Base-by-base conservation (phyloP, 202 grass and related monocot species). In the Zizania palustris region DNA sequence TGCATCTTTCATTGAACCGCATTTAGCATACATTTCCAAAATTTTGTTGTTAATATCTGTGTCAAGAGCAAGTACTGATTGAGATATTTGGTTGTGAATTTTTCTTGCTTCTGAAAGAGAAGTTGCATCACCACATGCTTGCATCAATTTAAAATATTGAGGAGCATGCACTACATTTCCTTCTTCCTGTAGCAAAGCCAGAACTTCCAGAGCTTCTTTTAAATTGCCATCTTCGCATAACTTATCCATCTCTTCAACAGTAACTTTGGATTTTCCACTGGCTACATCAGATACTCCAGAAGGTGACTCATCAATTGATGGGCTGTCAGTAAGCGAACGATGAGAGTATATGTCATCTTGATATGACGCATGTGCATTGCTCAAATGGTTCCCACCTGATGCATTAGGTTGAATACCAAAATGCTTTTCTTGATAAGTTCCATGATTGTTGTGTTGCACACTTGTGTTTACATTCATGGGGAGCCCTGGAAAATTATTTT, bases 11-110 rank as follows among this genome's bases (percentile, higher is more conserved):
- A 92, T 88, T 19, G 85, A 95, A 79, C 87, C 87, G 61, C 96
- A 99, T 70, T 83, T 99, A 45, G 84, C 68, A 80, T 95, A 98
- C 96, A 95, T 95, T 63, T 95, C 81, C 28, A 98, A 71, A 85
- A 95, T 85, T 80, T 85, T 87, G 76, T 98, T 95, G 62, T 95
- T 78, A 71, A 92, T 63, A 86, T 63, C 49, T 60, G 76, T 81
- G 48, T 92, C 89, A 82, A 67, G 37, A 83, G 42, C 37, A 59
- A 55, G 53, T 53, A 72, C 71, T 76, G 81, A 90, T 66, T 49
- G 69, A 74, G 67, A 88, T 60, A 98, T 87, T 53, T 79, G 37
- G 51, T 77, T 59, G 69, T 92, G 89, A 60, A 98, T 57, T 70
- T 68, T 20, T 83, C 80, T 89, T 67, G 91, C 96, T 86, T 92